Percentiles rank a stretch among this genome's conserved stretches.
Evolutionary conservation across 768 basidiomycete genomes (phyloP).

Genomic region (Postia placenta): DNA sequence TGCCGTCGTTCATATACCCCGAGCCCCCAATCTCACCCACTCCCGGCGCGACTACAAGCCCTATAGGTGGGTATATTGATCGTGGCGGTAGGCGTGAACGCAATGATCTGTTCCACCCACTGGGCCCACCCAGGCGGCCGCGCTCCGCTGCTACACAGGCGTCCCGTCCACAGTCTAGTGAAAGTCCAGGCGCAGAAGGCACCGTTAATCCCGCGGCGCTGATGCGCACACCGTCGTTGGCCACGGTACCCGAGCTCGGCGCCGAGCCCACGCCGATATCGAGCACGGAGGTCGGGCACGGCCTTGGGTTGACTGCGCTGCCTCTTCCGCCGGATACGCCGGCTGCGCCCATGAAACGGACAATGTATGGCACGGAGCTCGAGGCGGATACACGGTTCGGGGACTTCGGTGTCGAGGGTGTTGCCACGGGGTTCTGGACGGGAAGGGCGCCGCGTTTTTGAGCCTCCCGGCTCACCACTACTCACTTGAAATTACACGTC

Average conservation of each 20-base stretch:
- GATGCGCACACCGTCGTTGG: constrained; percentile 4
- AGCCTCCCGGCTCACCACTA: constrained; percentile 6
- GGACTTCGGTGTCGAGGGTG: constrained; percentile 75
- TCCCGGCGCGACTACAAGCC: constrained; percentile 30
- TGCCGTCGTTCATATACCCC: constrained; percentile 25
- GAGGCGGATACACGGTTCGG: constrained; percentile 82
- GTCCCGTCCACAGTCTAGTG: not conserved
- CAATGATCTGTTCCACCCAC: constrained; percentile 19
- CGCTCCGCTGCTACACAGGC: constrained; percentile 10
- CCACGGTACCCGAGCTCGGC: constrained; percentile 2
- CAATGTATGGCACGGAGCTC: constrained; percentile 82
- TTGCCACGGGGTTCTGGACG: constrained; percentile 59
- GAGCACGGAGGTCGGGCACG: constrained; percentile 41
- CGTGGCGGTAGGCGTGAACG: constrained; percentile 20
- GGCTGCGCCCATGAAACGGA: constrained; percentile 48
- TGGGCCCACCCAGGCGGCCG: constrained; percentile 9
- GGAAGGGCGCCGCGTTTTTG: constrained; percentile 20
- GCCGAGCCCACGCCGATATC: constrained; percentile 8
- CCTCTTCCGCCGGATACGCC: constrained; percentile 37
- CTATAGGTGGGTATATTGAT: constrained; percentile 18
- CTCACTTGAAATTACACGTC: not conserved
- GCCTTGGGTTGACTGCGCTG: constrained; percentile 37
- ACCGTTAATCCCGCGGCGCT: constrained; percentile 12
- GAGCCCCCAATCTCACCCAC: constrained; percentile 56
- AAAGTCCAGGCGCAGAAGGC: constrained; percentile 3